Evolutionary conservation across 148 eudicot species (phyloP).

Genomic region (Vaccinium darrowii): DNA sequence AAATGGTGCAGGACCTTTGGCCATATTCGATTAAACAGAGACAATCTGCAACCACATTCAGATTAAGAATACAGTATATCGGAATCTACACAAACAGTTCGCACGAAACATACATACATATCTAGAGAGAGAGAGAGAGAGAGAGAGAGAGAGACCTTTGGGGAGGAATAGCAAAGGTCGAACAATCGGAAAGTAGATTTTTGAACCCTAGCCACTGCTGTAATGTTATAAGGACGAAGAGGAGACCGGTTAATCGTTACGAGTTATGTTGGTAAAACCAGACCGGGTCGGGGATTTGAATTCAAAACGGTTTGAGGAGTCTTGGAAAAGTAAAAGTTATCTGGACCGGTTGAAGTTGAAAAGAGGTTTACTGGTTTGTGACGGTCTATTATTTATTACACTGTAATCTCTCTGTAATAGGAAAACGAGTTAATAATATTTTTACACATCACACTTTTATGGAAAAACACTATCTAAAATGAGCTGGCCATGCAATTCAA

Average conservation of each 20-base stretch:
- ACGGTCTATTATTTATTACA: background rate
- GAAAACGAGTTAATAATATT: too few species aligned
- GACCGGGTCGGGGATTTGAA: background rate
- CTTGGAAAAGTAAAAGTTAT: background rate
- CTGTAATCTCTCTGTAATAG: background rate
- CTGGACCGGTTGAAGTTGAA: background rate
- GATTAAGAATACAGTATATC: background rate
- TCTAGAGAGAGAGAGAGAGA: background rate
- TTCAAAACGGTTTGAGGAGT: background rate
- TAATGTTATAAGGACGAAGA: background rate
- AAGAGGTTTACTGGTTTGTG: background rate
- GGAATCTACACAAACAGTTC: background rate
- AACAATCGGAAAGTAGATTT: background rate
- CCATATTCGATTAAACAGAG: slow-evolving; percentile 28
- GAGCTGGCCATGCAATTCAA: too few species aligned
- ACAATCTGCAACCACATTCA: background rate
- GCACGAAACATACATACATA: background rate
- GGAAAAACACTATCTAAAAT: too few species aligned
- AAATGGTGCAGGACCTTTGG: slow-evolving; percentile 55
- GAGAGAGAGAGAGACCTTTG: background rate
- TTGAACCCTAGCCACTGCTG: slow-evolving; percentile 10
- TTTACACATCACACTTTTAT: too few species aligned
- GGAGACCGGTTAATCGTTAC: background rate
- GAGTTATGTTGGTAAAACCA: background rate
- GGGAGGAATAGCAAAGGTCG: background rate